These are phyloP conservation scores for Debaryomyces coudertii DNA, from an alignment of 1,139 yeast species.

Conservation along the genomic window DNA sequence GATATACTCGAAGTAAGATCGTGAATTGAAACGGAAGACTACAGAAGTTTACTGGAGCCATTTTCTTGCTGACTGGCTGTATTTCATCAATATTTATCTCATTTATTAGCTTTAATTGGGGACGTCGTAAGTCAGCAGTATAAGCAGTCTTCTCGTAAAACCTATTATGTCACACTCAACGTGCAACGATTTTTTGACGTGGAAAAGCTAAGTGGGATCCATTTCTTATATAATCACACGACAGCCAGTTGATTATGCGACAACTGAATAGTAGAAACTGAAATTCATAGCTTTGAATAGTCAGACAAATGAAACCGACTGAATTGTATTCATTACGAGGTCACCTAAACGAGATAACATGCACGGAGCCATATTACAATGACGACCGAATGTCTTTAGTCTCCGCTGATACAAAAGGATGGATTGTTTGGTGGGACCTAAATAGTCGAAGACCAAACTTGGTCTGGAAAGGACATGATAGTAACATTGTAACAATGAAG, in stretches of 20 bases:
- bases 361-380: slow-evolving; percentile 10
- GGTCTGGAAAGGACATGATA: slow-evolving; percentile 55
- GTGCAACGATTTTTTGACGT: too few species aligned
- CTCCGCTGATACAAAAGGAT: slow-evolving; percentile 52
- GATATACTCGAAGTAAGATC: too few species aligned
- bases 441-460: slow-evolving; percentile 43
- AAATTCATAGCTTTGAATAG: background rate
- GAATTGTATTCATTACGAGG: slow-evolving; percentile 26
- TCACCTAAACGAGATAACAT: slow-evolving; percentile 21
- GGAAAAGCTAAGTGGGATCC: too few species aligned
- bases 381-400: slow-evolving; percentile 19
- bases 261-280: background rate
- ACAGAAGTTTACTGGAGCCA: too few species aligned
- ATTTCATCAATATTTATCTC: too few species aligned
- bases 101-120: too few species aligned
- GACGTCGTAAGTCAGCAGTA: too few species aligned
- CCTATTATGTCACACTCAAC: too few species aligned
- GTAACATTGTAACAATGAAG: slow-evolving; percentile 44
- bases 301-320: background rate
- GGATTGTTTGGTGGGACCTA: slow-evolving; percentile 56
- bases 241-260: background rate
- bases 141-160: too few species aligned
- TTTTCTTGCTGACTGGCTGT: too few species aligned
- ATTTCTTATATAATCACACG: background rate
- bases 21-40: too few species aligned